Evolutionary conservation across 495 filamentous ascomycete species (phyloP).

Genomic region (Neurospora sp.): DNA sequence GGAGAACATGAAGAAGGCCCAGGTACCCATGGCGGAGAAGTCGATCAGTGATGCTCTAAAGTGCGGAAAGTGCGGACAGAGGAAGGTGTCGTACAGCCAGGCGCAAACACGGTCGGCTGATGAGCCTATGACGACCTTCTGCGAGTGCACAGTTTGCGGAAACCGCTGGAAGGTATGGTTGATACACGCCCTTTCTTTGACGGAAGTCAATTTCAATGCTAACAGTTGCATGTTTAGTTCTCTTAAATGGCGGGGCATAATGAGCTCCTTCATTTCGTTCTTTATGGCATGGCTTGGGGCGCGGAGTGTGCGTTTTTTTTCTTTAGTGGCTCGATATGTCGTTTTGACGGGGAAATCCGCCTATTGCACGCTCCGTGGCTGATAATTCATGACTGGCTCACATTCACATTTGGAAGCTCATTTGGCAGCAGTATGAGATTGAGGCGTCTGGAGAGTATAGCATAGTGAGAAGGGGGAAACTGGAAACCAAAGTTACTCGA

Average conservation of each 20-base stretch:
- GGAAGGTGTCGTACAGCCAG: slow-evolving; percentile 89
- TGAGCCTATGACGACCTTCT: slow-evolving; percentile 82
- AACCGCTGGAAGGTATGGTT: slow-evolving; percentile 61
- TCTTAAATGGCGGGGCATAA: slow-evolving; percentile 5
- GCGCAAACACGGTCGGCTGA: slow-evolving; percentile 93
- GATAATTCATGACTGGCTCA: background rate
- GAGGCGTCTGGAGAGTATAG: background rate
- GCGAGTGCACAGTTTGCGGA: slow-evolving; percentile 65
- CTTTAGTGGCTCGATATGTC: background rate
- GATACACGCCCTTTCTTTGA: slow-evolving; percentile 8
- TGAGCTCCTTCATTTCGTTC: background rate
- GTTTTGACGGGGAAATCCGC: background rate
- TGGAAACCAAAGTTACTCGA: background rate
- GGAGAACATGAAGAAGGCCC: slow-evolving; percentile 91
- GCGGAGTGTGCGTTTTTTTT: background rate
- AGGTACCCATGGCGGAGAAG: slow-evolving; percentile 82
- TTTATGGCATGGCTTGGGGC: background rate
- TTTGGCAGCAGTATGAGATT: background rate
- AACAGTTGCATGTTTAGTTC: slow-evolving; percentile 7
- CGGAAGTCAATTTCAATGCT: background rate
- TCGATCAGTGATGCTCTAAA: slow-evolving; percentile 75
- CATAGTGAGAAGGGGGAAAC: background rate
- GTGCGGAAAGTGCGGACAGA: slow-evolving; percentile 83
- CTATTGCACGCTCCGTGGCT: background rate
- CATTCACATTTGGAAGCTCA: background rate